Conservation (phyloP, 1,139 yeast genomes). For the Scheffersomyces quercinus region DNA sequence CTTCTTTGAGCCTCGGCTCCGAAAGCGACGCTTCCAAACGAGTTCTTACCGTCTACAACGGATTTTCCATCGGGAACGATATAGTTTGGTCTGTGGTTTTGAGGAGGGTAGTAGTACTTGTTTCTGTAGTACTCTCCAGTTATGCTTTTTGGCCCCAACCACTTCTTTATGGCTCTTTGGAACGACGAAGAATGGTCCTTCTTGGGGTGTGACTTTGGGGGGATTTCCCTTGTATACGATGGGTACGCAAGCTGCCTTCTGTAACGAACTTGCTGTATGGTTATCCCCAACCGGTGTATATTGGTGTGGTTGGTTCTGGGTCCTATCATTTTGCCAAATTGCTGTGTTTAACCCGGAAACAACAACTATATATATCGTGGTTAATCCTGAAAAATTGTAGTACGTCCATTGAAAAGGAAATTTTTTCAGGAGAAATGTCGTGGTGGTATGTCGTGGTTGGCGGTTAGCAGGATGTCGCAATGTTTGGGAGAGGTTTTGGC, state of each 20-base stretch:
- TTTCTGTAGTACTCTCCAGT: slow-evolving; percentile 81
- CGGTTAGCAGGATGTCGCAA: neutral
- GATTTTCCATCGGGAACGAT: slow-evolving; percentile 61
- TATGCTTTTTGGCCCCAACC: slow-evolving; percentile 80
- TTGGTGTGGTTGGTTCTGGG: slow-evolving; percentile 3
- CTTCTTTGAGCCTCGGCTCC: slow-evolving; percentile 18
- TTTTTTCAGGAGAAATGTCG: slow-evolving; percentile 12
- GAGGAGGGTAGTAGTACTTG: slow-evolving; percentile 74
- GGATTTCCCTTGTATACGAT: slow-evolving; percentile 19
- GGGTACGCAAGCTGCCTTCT: slow-evolving; percentile 25
- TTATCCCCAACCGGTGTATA: slow-evolving; percentile 7
- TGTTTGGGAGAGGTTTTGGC: no score
- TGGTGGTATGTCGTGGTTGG: neutral
- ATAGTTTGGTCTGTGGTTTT: slow-evolving; percentile 73
- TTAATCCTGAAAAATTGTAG: neutral
- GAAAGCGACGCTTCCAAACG: slow-evolving; percentile 12
- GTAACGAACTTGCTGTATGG: slow-evolving; percentile 5
- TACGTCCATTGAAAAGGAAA: slow-evolving; percentile 9
- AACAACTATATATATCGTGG: neutral
- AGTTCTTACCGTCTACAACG: slow-evolving; percentile 24
- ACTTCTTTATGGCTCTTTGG: slow-evolving; percentile 46
- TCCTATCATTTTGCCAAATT: slow-evolving; percentile 7
- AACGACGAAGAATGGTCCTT: slow-evolving; percentile 29
- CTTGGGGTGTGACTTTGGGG: slow-evolving; percentile 21
- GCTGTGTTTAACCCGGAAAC: neutral